Percentiles rank a stretch among this genome's conserved stretches.
phyloP scores from a whole-genome alignment of 2,329 filamentous ascomycete species.

The Chaetomium olivaceum region DNA sequence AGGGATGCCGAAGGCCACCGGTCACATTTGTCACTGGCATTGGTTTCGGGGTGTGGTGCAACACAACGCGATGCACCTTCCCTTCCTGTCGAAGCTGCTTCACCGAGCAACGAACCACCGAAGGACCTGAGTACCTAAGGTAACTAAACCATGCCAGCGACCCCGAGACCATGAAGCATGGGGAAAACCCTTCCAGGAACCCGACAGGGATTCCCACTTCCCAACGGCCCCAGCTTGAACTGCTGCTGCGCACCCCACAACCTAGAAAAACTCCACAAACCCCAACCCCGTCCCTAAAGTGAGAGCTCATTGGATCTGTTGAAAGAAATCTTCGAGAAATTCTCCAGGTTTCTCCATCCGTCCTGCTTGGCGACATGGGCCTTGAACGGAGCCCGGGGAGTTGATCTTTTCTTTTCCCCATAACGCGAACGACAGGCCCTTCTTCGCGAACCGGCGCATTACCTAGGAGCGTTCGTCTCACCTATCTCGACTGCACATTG shows the following conservation, averaged over 20 bases:
- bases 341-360: not conserved
- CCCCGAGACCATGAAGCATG: too few species aligned
- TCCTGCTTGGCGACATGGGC: not conserved
- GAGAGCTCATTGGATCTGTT: conserved; percentile 17
- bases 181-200: not conserved
- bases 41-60: not conserved
- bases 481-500: not conserved
- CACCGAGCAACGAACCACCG: not conserved
- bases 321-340: conserved; percentile 6
- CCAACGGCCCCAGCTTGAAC: not conserved
- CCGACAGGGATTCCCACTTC: not conserved
- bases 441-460: not conserved
- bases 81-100: conserved; percentile 14
- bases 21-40: not conserved
- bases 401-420: conserved; percentile 13
- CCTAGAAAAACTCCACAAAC: not conserved
- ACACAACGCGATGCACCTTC: conserved; percentile 17
- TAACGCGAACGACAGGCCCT: not conserved
- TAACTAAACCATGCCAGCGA: not conserved
- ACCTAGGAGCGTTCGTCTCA: not conserved
- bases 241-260: not conserved
- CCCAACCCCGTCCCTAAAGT: conserved; percentile 1
- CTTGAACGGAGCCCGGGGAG: not conserved
- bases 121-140: not conserved
- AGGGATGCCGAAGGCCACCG: not conserved